Percentiles rank a stretch among this genome's conserved stretches.
phyloP scores from a whole-genome alignment of 1,284 basidiomycete genomes.

The Ustilago cynodontis region DNA sequence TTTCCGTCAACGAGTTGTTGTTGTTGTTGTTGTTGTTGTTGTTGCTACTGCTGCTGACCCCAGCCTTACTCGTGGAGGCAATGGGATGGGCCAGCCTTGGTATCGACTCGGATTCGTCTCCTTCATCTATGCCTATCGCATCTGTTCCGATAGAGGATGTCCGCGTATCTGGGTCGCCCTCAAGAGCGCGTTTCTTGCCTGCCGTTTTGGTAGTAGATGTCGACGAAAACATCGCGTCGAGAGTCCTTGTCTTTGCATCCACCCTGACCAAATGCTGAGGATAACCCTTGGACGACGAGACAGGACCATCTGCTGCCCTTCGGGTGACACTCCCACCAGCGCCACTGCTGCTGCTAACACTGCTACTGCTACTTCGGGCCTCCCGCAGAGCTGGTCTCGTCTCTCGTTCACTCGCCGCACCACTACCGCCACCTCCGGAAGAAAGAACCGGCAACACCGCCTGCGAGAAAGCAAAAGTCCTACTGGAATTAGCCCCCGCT shows the following conservation, averaged over 20 bases:
- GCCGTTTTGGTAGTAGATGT: conserved; percentile 6
- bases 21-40: not conserved
- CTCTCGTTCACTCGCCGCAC: not conserved
- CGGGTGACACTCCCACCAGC: conserved; percentile 3
- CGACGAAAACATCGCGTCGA: conserved; percentile 78
- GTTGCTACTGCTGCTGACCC: conserved; percentile 2
- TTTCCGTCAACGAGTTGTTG: conserved; percentile 2
- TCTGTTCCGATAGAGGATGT: conserved; percentile 3
- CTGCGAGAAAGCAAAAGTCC: conserved; percentile 59
- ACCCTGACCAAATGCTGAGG: conserved; percentile 94
- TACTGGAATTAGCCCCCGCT: conserved; percentile 59
- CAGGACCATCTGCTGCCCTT: conserved; percentile 15
- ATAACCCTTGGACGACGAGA: conserved; percentile 55
- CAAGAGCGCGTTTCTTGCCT: conserved; percentile 31
- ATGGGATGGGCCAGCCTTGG: not conserved
- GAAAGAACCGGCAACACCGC: conserved; percentile 38
- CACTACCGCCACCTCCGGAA: conserved; percentile 1
- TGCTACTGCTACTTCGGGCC: conserved; percentile 30
- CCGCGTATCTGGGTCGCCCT: not conserved
- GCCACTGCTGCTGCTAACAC: conserved; percentile 14
- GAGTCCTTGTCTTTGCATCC: conserved; percentile 85
- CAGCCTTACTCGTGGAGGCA: not conserved
- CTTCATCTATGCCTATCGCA: conserved; percentile 10
- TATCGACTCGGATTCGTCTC: conserved; percentile 3
- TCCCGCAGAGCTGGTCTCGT: conserved; percentile 15